Base-by-base conservation (phyloP, 768 basidiomycete genomes). In the Melanogaster broomeanus region DNA sequence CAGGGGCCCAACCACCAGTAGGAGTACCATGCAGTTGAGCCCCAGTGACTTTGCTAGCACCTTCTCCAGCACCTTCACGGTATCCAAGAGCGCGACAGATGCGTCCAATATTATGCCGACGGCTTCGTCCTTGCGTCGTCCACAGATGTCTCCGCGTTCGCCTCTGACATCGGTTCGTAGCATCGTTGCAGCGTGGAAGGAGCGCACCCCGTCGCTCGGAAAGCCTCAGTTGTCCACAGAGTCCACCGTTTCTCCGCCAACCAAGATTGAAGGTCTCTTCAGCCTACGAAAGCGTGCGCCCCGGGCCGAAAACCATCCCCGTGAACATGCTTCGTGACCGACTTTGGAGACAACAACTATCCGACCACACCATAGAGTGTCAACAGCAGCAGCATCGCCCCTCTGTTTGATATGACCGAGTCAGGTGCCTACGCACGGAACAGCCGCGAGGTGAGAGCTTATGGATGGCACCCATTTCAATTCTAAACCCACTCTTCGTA, bases 161-260 rank as follows among this genome's bases (percentile, higher is more conserved):
- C 87, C 89, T 1, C 72, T 89, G 24, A 76, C 83, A 0, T 88
- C 85, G 4, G 85, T 93, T 21, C 80, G 87, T 27, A 91, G 91
- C 56, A 82, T 91, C 34, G 85, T 93, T 7, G 80, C 83, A 0
- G 75, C 85, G 8, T 93, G 90, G 88, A 91, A 90, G 64, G 87
- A 89, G 53, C 80, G 86, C 18, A 85, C 86, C 0, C 85, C 77
- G 0, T 73, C 75, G 19, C 53, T 72, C 13, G 69, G 69, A 3
- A 60, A 69, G 13, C 35, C 61, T 0, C 70, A 74, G 33, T 72
- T 74, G 1, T 58, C 73, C 3, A 69, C 71, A 2, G 74, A 69
- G 1, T 76, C 77, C 0, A 72, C 72, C 1, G 61, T 66, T 39
- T 75, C 78, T 12, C 70, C 75, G 9, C 67, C 70, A 6, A 37